Evolutionary conservation across 495 filamentous ascomycete species (phyloP), one percentile per base, ranked within the genome.

Genomic region (Neurospora intermedia): DNA sequence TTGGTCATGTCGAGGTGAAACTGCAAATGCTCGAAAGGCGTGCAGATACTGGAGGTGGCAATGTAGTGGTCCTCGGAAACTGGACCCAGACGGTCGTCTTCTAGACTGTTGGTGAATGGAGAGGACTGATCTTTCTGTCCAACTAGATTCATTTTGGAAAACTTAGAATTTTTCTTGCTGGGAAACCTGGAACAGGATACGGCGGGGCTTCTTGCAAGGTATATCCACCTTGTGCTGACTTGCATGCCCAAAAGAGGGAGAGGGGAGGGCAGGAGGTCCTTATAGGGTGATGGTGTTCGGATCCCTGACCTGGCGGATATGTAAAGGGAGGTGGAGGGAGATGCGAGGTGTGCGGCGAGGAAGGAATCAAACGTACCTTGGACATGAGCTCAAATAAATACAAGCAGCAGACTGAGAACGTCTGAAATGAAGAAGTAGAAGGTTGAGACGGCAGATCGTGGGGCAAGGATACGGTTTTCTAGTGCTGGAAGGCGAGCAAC

Each of bases 1-100:
- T 69, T 75, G 69, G 77, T 69, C 78, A 82, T 82, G 74, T 79
- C 78, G 76, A 78, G 66, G 73, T 76, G 71, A 69, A 78, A 76
- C 48, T 72, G 74, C 8, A 78, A 70, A 31, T 72, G 76, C 59
- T 72, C 70, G 54, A 75, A 59, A 23, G 74, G 13, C 40, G 59
- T 72, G 70, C 27, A 42, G 70, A 40, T 71, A 48, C 69, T 72
- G 46, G 62, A 69, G 48, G 16, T 75, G 54, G 27, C 54, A 66
- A 66, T 66, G 16, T 66, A 66, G 27, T 35, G 13, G 46, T 75
- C 74, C 72, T 77, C 71, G 42, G 76, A 75, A 73, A 75, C 76
- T 59, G 74, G 75, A 71, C 13, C 43, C 16, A 74, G 43, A 59
- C 76, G 66, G 40, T 77, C 73, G 31, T 69, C 73, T 66, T 74